Evolutionary conservation across 2,329 filamentous ascomycete species (phyloP), one percentile per base, ranked within the genome.

Genomic region (Conoideocrella luteorostrata): DNA sequence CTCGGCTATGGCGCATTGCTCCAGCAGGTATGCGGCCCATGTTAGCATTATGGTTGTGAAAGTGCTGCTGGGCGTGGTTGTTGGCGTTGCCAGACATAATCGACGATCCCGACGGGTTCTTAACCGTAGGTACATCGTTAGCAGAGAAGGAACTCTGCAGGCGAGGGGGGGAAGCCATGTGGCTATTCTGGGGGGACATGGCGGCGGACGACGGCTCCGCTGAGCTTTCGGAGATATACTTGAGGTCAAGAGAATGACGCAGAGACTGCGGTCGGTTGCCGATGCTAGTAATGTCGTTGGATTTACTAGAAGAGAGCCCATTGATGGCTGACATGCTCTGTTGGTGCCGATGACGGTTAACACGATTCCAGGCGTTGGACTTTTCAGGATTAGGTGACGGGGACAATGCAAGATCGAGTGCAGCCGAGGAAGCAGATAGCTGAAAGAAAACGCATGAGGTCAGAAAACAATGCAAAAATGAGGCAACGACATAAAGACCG

Each of bases 111-210:
- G 77, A 75, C 43, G 77, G 71, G 52, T 74, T 84, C 75, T 93
- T 95, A 57, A 89, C 72, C 7, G 89, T 94, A 4, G 89, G 86
- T 17, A 96, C 75, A 57, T 97, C 90, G 63, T 86, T 93, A 43
- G 88, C 82, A 9, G 93, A 96, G 68, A 87, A 96, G 0, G 91
- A 96, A 35, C 86, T 83, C 65, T 90, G 86, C 46, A 95, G 66
- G 69, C 87, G 88, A 23, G 84, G 80, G 28, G 85, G 78, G 42
- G 78, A 78, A 21, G 78, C 72, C 61, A 84, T 75, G 47, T 75
- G 71, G 45, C 60, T 76, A 21, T 66, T 62, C 13, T 75, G 64
- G 3, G 77, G 67, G 22, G 73, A 64, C 49, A 73, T 67, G 39
- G 67, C 58, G 30, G 55, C 54, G 32, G 58, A 57, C 21, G 63